Evolutionary conservation across 805 yeast species (phyloP), one percentile per base, ranked within the genome.

Genomic region (Saccharomycopsis synnaedendra): DNA sequence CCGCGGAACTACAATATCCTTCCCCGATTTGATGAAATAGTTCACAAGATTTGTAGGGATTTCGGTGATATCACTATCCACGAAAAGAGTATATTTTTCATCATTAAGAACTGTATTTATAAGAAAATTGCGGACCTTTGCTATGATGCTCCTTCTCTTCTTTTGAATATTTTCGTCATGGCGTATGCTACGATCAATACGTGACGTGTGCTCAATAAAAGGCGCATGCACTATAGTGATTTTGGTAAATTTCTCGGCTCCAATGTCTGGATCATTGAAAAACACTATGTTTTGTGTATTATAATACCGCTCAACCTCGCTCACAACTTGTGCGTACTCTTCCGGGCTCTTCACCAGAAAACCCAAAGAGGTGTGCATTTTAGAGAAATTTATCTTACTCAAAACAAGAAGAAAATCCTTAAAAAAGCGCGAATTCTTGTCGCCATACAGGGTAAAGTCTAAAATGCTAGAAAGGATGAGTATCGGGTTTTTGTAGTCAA

Each of bases 171-270:
- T 32, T 3, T 49, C 48, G 6, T 49, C 40, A n/a, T 60, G 62
- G 44, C 62, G 52, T 9, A 28, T 8, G 4, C 29, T 48, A 42
- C 55, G 43, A 27, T 45, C 50, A n/a, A 47, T 51, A 32, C 57
- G 42, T 32, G 49, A 53, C 5, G 56, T 51, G 3, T 55, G 45
- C 46, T 67, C 70, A 29, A 67, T 54, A 40, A 65, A 62, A 7
- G 69, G 70, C 1, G 71, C 70, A 39, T 55, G 49, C 1, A 67
- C 7, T 28, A 67, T 41, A 5, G 64, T 60, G 1, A 67, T 58
- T 47, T 55, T 55, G n/a, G n/a, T 10, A 32, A 47, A 48, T n/a
- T 48, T 48, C 7, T 48, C 32, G n/a, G 31, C 4, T 11, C 34
- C 43, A 9, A 5, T 11, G 4, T 29, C 29, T 19, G 36, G 31